These are phyloP conservation scores for Neofusicoccum sp. DNA, from an alignment of 2,329 filamentous ascomycete genomes.

Conservation along the genomic window DNA sequence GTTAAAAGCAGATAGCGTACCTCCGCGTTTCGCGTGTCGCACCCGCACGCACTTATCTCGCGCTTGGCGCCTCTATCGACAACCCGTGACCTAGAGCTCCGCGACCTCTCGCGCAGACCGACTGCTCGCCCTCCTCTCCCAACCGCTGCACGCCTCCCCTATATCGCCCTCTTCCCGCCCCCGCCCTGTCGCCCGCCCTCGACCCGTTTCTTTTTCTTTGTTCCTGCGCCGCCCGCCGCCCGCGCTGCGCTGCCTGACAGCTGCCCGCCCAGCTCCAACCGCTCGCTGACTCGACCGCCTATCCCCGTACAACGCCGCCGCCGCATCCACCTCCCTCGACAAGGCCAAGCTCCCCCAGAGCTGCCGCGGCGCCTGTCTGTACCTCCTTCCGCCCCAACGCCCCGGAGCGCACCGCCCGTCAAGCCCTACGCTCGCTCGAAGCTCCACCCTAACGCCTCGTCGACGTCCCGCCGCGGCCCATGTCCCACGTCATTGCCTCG, in stretches of 20 bases:
- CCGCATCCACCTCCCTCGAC: constrained; percentile 8
- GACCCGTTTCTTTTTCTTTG: constrained; percentile 16
- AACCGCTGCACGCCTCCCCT: constrained; percentile 7
- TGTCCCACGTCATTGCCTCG: constrained; percentile 15
- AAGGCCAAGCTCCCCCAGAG: background rate
- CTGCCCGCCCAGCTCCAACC: constrained; percentile 12
- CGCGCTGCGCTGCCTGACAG: background rate
- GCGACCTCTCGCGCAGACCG: constrained; percentile 9
- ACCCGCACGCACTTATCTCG: background rate
- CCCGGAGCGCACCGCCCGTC: background rate
- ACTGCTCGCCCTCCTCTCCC: constrained; percentile 4
- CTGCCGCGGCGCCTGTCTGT: background rate
- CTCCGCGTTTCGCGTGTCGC: background rate
- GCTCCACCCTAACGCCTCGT: constrained; percentile 2
- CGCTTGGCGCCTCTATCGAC: background rate
- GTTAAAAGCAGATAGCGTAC: background rate
- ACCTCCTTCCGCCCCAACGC: background rate
- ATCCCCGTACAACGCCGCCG: constrained; percentile 9
- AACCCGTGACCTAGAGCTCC: constrained; percentile 6
- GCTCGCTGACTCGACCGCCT: constrained; percentile 12
- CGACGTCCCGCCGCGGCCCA: constrained; percentile 12
- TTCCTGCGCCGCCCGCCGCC: constrained; percentile 8
- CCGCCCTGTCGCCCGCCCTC: background rate
- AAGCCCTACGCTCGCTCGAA: constrained; percentile 7
- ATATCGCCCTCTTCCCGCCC: background rate